Conservation (phyloP, 2,329 filamentous ascomycete genomes). For the Xylaria sp. region DNA sequence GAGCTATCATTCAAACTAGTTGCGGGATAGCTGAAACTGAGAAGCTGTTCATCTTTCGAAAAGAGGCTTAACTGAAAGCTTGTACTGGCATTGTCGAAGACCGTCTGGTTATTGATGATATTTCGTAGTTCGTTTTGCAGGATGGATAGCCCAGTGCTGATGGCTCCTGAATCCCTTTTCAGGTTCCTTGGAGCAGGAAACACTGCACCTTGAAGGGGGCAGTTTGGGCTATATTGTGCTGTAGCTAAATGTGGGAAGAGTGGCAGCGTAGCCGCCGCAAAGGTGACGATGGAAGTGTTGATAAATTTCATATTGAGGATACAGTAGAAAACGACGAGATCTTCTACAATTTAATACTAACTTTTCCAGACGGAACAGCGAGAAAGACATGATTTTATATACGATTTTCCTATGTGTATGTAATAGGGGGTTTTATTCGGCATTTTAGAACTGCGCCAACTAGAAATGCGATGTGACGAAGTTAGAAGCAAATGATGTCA, state of each 20-base stretch:
- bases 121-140: background rate
- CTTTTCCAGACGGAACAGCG: background rate
- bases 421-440: background rate
- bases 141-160: background rate
- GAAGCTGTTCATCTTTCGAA: conserved; percentile 4
- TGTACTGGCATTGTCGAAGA: conserved; percentile 2
- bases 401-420: background rate
- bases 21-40: conserved; percentile 3
- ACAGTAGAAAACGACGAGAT: background rate
- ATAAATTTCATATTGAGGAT: background rate
- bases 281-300: background rate
- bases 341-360: background rate
- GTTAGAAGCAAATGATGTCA: background rate
- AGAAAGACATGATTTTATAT: background rate
- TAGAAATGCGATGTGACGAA: background rate
- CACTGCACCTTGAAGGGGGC: conserved; percentile 4
- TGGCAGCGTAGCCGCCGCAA: background rate
- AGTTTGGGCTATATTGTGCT: conserved; percentile 15
- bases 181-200: conserved; percentile 1
- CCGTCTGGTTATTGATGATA: background rate
- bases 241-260: background rate
- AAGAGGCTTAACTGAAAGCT: conserved; percentile 11
- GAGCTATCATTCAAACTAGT: background rate
- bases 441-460: background rate
- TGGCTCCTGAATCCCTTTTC: background rate